A percentile compares a stretch with the other conserved stretches of the same genome.
Conservation (phyloP, 2,329 filamentous ascomycete species). For the Aureobasidium leucospermi region DNA sequence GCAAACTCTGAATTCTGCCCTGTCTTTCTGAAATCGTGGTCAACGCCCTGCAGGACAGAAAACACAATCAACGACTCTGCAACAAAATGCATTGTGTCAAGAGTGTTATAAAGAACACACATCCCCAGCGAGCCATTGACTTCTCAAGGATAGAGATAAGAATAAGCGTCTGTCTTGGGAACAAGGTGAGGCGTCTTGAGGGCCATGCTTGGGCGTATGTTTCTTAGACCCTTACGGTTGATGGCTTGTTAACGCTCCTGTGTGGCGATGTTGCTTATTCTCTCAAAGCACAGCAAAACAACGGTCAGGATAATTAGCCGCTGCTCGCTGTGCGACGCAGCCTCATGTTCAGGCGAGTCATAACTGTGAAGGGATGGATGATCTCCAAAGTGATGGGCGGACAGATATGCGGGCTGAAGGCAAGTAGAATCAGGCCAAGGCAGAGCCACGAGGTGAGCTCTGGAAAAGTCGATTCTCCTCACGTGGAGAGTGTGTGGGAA, state of each 20-base stretch:
- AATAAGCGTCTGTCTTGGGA: not conserved
- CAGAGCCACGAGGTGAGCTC: not conserved
- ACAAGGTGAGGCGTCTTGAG: constrained; percentile 2
- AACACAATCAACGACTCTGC: not conserved
- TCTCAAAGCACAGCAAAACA: not conserved
- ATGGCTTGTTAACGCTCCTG: constrained; percentile 1
- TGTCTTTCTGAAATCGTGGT: not conserved
- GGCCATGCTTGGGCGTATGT: not conserved
- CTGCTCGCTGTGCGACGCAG: too few relatives aligned
- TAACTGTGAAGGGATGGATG: not conserved
- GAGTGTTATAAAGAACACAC: not conserved
- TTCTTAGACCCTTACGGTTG: not conserved
- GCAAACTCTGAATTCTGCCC: not conserved
- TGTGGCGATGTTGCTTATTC: not conserved
- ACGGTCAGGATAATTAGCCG: not conserved
- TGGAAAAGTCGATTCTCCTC: not conserved
- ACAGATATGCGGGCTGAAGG: too few relatives aligned
- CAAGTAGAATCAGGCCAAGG: not conserved
- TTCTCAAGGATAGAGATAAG: not conserved
- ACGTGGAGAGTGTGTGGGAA: not conserved
- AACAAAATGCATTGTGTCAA: not conserved
- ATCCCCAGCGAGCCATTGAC: not conserved
- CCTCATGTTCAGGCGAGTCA: not conserved
- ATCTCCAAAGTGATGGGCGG: not conserved
- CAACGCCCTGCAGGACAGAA: constrained; percentile 1